Conservation (phyloP, 768 basidiomycete species). For the Strobilomyces confusus region DNA sequence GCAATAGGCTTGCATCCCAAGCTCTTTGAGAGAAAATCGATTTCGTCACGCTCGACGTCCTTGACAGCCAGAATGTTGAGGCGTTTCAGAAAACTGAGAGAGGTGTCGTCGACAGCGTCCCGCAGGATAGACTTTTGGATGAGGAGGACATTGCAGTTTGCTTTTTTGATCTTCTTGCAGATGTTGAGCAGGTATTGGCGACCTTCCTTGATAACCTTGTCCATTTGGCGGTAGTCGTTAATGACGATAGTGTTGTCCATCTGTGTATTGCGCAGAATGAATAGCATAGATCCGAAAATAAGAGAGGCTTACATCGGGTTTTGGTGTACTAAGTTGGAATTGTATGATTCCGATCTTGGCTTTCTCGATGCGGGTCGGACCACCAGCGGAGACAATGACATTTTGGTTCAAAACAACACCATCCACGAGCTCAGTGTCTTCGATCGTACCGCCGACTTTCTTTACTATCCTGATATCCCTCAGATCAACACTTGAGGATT, state of each 20-base stretch:
- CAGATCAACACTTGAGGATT: constrained; percentile 93
- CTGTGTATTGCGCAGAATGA: constrained; percentile 37
- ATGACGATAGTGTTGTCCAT: constrained; percentile 99
- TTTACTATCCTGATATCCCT: constrained; percentile 95
- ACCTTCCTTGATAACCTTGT: constrained; percentile 99
- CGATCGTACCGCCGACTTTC: constrained; percentile 98
- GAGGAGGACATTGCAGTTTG: constrained; percentile 98
- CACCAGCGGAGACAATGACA: constrained; percentile 84
- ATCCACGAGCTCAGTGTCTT: constrained; percentile 95
- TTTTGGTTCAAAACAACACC: constrained; percentile 98
- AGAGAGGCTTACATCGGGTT: constrained; percentile 76
- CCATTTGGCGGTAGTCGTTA: constrained; percentile 99
- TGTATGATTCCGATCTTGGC: constrained; percentile 98
- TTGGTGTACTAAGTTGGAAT: constrained; percentile 96
- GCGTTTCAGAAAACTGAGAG: constrained; percentile 95
- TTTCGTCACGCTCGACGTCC: constrained; percentile 98
- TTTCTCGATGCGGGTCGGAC: constrained; percentile 93
- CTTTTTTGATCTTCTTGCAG: constrained; percentile 99
- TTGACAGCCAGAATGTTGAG: constrained; percentile 96
- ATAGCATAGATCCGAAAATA: not conserved
- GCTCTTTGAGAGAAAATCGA: constrained; percentile 93
- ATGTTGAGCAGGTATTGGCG: constrained; percentile 96
- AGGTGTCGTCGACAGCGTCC: constrained; percentile 97
- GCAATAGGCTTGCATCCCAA: constrained; percentile 94
- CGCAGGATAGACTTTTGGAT: constrained; percentile 99